Evolutionary conservation across 129 eudicot species (phyloP).

Genomic region (Centella asiatica): DNA sequence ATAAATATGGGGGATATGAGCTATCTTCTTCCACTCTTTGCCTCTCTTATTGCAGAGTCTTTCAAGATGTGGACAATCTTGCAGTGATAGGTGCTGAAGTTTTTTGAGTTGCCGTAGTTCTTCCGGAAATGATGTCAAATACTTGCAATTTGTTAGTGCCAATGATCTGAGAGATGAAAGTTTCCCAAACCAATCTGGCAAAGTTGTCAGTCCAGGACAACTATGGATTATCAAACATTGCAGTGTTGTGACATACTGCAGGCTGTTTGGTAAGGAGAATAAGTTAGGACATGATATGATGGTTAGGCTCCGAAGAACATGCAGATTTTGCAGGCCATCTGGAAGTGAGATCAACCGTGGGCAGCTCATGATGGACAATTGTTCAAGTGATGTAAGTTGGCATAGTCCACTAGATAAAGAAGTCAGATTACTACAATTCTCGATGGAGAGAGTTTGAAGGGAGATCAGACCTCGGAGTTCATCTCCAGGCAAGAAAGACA

Average conservation of each 20-base stretch:
- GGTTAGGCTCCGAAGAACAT: neutral
- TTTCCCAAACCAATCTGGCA: neutral
- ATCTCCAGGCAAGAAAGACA: neutral
- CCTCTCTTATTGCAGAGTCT: neutral
- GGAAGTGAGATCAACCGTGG: neutral
- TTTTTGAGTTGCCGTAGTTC: neutral
- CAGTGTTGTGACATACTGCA: neutral
- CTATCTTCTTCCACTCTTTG: neutral
- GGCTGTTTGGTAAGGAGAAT: neutral
- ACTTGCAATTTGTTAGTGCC: neutral
- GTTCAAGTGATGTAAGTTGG: neutral
- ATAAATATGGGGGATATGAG: neutral
- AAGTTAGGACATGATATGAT: neutral
- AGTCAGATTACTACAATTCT: neutral
- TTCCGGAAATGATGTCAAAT: neutral
- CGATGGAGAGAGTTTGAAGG: neutral
- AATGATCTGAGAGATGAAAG: neutral
- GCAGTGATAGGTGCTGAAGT: neutral
- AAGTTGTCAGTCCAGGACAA: neutral
- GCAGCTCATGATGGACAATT: neutral
- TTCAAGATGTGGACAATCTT: neutral
- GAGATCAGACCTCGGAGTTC: neutral
- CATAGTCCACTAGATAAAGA: slow-evolving; percentile 2
- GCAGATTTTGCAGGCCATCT: neutral
- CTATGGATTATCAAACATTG: neutral